Evolutionary conservation across 2,329 filamentous ascomycete genomes (phyloP).

Genomic region (Stagonosporopsis cucurbitacearum): DNA sequence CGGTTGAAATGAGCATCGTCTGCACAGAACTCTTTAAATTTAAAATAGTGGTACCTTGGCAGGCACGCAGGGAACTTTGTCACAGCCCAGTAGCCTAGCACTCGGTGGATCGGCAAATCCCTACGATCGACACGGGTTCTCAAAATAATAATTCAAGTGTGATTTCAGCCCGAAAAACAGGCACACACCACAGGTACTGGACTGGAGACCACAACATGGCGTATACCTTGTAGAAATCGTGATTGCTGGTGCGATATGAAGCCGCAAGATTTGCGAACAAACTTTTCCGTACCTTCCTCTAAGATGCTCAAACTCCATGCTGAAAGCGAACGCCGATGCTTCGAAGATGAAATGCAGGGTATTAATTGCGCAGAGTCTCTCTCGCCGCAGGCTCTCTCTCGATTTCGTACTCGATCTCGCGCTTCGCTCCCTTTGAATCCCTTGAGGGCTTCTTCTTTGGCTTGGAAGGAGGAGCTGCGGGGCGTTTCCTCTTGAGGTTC

Average conservation of each 20-base stretch:
- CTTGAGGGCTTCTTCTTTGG: slow-evolving; percentile 63
- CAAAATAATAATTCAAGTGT: not conserved
- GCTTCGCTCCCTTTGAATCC: slow-evolving; percentile 62
- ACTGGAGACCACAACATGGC: not conserved
- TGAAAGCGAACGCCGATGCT: slow-evolving; percentile 26
- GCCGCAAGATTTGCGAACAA: not conserved
- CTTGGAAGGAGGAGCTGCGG: slow-evolving; percentile 58
- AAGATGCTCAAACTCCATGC: slow-evolving; percentile 19
- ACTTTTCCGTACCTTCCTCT: slow-evolving; percentile 20
- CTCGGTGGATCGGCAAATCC: not conserved
- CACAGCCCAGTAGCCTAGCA: not conserved
- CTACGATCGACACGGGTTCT: not conserved
- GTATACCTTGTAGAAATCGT: not conserved
- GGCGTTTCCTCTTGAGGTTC: slow-evolving; percentile 64
- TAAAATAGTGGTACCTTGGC: slow-evolving; percentile 11
- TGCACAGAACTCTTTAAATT: slow-evolving; percentile 7
- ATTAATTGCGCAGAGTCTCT: slow-evolving; percentile 43
- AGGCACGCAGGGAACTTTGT: slow-evolving; percentile 6
- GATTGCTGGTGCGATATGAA: not conserved
- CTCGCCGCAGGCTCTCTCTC: slow-evolving; percentile 63
- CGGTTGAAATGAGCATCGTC: slow-evolving; percentile 9
- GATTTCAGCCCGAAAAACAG: too few relatives aligned
- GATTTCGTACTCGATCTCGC: slow-evolving; percentile 80
- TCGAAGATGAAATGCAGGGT: slow-evolving; percentile 22
- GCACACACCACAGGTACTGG: not conserved